Evolutionary conservation across 2,329 filamentous ascomycete species (phyloP).

Genomic region (Arthrobotrys iridis): DNA sequence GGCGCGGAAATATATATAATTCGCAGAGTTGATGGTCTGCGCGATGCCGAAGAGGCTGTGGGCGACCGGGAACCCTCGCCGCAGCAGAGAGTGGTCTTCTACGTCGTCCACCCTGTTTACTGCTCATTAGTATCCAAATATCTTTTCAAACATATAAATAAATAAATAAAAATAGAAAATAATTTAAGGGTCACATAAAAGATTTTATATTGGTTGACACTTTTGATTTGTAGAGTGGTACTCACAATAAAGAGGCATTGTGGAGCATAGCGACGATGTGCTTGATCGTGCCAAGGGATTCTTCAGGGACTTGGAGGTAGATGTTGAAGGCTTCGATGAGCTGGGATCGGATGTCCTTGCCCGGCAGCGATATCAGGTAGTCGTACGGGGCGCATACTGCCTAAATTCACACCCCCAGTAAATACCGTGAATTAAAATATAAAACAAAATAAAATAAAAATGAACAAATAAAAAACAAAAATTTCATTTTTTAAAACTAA

Average conservation of each 20-base stretch:
- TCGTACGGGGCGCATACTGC: slow-evolving; percentile 70
- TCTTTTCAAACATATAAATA: background rate
- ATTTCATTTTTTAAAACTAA: background rate
- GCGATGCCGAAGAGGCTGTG: slow-evolving; percentile 85
- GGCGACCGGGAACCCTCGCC: slow-evolving; percentile 81
- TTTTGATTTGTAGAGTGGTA: background rate
- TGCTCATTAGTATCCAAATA: too few relatives aligned
- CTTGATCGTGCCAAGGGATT: slow-evolving; percentile 77
- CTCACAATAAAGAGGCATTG: slow-evolving; percentile 77
- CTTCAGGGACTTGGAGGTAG: slow-evolving; percentile 78
- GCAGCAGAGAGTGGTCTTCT: slow-evolving; percentile 79
- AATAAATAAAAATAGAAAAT: too few relatives aligned
- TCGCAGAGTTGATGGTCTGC: slow-evolving; percentile 89
- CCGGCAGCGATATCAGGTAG: slow-evolving; percentile 80
- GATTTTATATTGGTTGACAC: too few relatives aligned
- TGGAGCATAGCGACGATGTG: slow-evolving; percentile 85
- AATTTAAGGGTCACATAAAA: too few relatives aligned
- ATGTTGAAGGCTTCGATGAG: slow-evolving; percentile 83
- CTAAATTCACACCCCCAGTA: slow-evolving; percentile 5
- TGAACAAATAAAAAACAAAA: background rate
- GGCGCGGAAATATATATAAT: slow-evolving; percentile 86
- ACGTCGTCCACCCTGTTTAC: slow-evolving; percentile 78
- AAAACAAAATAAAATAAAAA: background rate
- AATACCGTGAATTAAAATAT: background rate
- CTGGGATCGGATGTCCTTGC: slow-evolving; percentile 84